Base-by-base conservation (phyloP, 192 early-diverging fungal species). In the Coemansia sp. region DNA sequence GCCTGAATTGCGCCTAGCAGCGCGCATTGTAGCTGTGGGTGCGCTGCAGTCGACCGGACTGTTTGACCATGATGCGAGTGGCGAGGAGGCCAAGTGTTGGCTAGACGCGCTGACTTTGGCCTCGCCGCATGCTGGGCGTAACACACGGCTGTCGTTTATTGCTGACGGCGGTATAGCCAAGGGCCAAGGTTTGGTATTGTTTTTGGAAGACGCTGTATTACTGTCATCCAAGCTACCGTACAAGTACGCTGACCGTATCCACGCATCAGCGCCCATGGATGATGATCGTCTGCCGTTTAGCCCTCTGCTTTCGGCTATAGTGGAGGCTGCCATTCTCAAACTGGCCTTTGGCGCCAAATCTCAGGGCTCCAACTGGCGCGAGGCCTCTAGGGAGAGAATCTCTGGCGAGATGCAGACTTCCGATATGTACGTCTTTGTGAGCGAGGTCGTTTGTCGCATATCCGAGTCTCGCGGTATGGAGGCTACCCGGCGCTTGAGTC, bases 171-270 rank as follows among this genome's bases (percentile, higher is more conserved):
- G 60, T 3, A 40, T 69, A 22, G 62, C 66, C 20, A 65, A 49
- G 11, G 82, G 71, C 8, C 74, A 68, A 12, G 34, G 41, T 7
- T 65, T 79, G 12, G 68, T 84, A n/a, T 36, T 43, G 6, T 76
- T 79, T 40, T n/a, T 84, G 10, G 82, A 84, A 57, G 71, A 70
- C 2, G 77, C 82, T 5, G 57, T 72, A 5, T 59, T 24, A 33
- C 71, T 76, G 5, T 77, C 82, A 1, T 43, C 71, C 18, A 70
- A 67, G 52, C 74, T 67, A 42, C 82, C 82, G 29, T 68, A 84
- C 77, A 78, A 74, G 43, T 76, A 84, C 44, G 82, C 73, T 15
- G 82, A 79, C 34, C 74, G 77, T n/a, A 64, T 84, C 31, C 47
- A 67, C 57, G 63, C 68, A 15, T 64, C 66, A 2, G 47, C 65